phyloP scores from a whole-genome alignment of 306 rosid genomes.

The Begonia fuchsioides region DNA sequence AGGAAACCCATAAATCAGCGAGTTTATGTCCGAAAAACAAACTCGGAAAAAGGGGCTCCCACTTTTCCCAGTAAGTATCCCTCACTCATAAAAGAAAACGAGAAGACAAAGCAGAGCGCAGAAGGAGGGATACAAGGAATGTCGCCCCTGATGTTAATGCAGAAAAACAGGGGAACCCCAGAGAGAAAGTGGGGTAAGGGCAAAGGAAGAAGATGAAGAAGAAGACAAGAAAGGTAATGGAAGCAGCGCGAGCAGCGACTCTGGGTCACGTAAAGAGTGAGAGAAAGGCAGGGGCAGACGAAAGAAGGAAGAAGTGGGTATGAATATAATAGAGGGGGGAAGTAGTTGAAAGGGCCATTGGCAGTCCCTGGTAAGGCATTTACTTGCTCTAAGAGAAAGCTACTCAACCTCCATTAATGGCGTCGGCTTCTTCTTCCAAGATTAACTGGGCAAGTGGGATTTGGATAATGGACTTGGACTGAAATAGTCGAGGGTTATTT shows the following conservation, averaged over 20 bases:
- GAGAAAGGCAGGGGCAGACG: neutral
- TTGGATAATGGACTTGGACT: neutral
- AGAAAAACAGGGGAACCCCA: constrained; percentile 11
- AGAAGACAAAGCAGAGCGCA: constrained; percentile 3
- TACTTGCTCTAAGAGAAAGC: constrained; percentile 6
- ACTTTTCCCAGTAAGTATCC: constrained; percentile 1
- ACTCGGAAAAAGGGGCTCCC: neutral
- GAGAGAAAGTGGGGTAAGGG: constrained; percentile 2
- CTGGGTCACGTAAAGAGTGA: neutral
- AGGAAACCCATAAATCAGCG: neutral
- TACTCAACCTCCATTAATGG: constrained; percentile 23
- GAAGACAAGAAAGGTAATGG: constrained; percentile 1
- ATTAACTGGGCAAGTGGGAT: constrained; percentile 3
- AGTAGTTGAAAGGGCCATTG: constrained; percentile 21
- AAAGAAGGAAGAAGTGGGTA: neutral
- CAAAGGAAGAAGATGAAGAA: constrained; percentile 3
- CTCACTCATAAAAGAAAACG: constrained; percentile 3
- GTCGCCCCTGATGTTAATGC: constrained; percentile 4
- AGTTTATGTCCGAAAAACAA: constrained; percentile 1
- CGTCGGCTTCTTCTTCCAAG: constrained; percentile 7
- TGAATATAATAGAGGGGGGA: constrained; percentile 8
- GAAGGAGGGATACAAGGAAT: constrained; percentile 8
- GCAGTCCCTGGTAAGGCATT: constrained; percentile 19
- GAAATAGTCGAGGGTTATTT: too few relatives aligned
- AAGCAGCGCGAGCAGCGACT: neutral